A percentile compares a stretch with the other conserved stretches of the same genome.
Conservation (phyloP, 1,139 yeast species). For the Suhomyces coccinellae region DNA sequence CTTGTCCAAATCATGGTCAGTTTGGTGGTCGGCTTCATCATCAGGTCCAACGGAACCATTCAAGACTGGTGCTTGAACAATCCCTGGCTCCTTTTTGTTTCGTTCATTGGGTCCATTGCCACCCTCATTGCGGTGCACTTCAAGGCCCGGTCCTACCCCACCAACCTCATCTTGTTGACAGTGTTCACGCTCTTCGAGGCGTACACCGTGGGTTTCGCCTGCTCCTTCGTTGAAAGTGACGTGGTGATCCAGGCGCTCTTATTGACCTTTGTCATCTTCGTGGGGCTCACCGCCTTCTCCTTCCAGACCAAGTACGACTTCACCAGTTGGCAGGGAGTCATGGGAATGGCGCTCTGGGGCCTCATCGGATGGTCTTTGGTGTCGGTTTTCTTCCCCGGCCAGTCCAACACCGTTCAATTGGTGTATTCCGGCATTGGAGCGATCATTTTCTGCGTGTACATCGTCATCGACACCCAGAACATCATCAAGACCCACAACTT, state of each 20-base stretch:
- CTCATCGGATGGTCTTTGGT: conserved; percentile 74
- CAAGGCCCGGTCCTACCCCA: conserved; percentile 66
- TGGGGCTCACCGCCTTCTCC: conserved; percentile 76
- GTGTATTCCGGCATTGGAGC: conserved; percentile 76
- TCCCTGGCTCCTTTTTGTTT: conserved; percentile 59
- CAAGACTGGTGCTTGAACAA: conserved; percentile 61
- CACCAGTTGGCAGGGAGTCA: conserved; percentile 67
- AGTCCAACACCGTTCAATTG: conserved; percentile 53
- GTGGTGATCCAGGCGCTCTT: conserved; percentile 71
- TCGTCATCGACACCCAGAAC: conserved; percentile 79
- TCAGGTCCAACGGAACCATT: conserved; percentile 48
- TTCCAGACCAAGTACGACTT: conserved; percentile 82
- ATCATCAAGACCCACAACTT: conserved; percentile 79
- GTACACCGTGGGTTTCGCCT: conserved; percentile 67
- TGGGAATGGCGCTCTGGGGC: conserved; percentile 63
- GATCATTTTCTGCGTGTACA: conserved; percentile 66
- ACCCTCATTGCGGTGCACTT: conserved; percentile 59
- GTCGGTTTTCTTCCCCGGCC: conserved; percentile 63
- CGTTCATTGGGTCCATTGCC: conserved; percentile 61
- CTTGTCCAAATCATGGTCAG: conserved; percentile 65
- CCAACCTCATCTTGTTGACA: conserved; percentile 54
- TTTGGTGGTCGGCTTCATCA: conserved; percentile 56
- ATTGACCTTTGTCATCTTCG: conserved; percentile 67
- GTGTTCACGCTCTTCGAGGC: conserved; percentile 77
- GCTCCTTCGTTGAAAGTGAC: conserved; percentile 63